Conservation (phyloP, 2,329 filamentous ascomycete species). For the Aspergillus pseudotamarii region DNA sequence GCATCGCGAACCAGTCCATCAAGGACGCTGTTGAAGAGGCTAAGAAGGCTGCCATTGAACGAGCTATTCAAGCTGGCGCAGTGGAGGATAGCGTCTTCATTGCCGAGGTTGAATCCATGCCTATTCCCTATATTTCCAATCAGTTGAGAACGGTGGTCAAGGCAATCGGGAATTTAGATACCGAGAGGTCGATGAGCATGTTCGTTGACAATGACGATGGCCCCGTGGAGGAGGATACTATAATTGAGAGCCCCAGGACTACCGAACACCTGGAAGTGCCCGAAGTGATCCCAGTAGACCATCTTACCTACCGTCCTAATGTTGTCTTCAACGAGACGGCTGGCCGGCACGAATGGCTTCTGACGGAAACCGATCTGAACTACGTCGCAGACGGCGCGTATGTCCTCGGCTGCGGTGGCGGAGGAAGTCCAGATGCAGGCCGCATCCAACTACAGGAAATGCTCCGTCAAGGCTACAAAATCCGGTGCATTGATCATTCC, state of each 20-base stretch:
- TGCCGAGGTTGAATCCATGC: slow-evolving; percentile 40
- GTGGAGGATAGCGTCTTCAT: slow-evolving; percentile 40
- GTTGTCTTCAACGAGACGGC: slow-evolving; percentile 14
- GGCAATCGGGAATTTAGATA: slow-evolving; percentile 32
- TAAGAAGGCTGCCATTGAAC: not conserved
- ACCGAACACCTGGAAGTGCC: no score
- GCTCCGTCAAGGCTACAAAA: not conserved
- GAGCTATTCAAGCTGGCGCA: slow-evolving; percentile 26
- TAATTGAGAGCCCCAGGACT: not conserved
- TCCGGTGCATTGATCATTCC: not conserved
- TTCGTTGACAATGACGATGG: slow-evolving; percentile 6
- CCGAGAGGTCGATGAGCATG: slow-evolving; percentile 25
- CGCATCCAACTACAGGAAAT: not conserved
- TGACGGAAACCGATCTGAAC: slow-evolving; percentile 15
- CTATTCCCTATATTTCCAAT: slow-evolving; percentile 40
- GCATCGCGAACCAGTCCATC: not conserved
- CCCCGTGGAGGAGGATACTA: not conserved
- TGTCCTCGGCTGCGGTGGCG: slow-evolving; percentile 18
- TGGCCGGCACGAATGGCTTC: slow-evolving; percentile 13
- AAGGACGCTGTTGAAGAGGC: not conserved
- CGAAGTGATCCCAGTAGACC: slow-evolving; percentile 17
- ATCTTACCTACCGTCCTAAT: slow-evolving; percentile 22
- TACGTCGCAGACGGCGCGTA: slow-evolving; percentile 19
- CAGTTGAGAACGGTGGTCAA: slow-evolving; percentile 32
- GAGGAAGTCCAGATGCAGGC: not conserved